Evolutionary conservation across 257 asterid species (phyloP).

Genomic region (Striga asiatica): DNA sequence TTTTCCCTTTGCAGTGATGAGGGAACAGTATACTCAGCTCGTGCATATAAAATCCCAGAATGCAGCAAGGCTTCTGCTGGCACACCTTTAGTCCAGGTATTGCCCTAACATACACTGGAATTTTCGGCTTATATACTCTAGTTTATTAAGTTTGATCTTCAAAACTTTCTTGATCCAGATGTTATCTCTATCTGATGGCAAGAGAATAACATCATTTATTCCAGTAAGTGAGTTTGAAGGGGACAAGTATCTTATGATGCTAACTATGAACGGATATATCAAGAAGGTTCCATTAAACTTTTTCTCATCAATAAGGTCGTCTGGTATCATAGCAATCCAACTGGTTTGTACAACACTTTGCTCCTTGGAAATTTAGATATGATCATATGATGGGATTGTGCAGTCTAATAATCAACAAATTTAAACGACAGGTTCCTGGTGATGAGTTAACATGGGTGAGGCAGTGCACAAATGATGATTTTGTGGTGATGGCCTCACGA

Average conservation of each 20-base stretch:
- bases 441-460: conserved; percentile 97
- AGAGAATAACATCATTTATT: conserved; percentile 89
- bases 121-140: conserved; percentile 9
- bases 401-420: conserved; percentile 14
- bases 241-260: conserved; percentile 87
- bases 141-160: conserved; percentile 12
- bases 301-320: conserved; percentile 88
- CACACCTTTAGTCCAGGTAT: conserved; percentile 84
- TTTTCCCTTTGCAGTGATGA: conserved; percentile 60
- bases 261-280: conserved; percentile 83
- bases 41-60: conserved; percentile 91
- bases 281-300: conserved; percentile 83
- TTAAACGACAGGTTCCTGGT: conserved; percentile 68
- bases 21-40: conserved; percentile 86
- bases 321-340: conserved; percentile 92
- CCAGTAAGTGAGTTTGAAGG: conserved; percentile 82
- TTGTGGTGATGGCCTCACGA: conserved; percentile 94
- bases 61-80: conserved; percentile 94
- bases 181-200: conserved; percentile 84
- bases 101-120: conserved; percentile 11
- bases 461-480: conserved; percentile 74
- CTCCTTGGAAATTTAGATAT: conserved; percentile 12
- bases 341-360: conserved; percentile 54
- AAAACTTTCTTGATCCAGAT: conserved; percentile 51
- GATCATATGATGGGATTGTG: background rate